Conservation (phyloP, 164 flowering plant genomes). For the Echeveria elegans region DNA sequence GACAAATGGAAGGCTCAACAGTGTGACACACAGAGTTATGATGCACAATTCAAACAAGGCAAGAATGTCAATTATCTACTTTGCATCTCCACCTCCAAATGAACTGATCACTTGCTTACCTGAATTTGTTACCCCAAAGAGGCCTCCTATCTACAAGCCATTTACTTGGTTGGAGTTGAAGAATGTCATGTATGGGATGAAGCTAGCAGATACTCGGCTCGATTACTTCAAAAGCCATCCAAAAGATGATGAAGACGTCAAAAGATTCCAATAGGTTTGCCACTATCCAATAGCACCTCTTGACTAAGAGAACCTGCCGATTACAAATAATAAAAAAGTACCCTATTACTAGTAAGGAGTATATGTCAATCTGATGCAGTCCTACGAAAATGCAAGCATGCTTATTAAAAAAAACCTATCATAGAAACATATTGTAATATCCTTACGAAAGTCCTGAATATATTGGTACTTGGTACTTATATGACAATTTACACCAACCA, state of each 20-base stretch:
- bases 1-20: slow-evolving; percentile 43
- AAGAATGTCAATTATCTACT: slow-evolving; percentile 31
- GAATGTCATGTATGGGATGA: slow-evolving; percentile 19
- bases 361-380: too few species aligned
- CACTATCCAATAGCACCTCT: too few species aligned
- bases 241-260: not conserved
- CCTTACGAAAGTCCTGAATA: too few species aligned
- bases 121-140: slow-evolving; percentile 15
- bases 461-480: too few species aligned
- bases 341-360: too few species aligned
- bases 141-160: slow-evolving; percentile 20
- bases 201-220: slow-evolving; percentile 33
- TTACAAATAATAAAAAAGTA: too few species aligned
- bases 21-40: slow-evolving; percentile 40
- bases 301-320: too few species aligned
- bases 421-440: too few species aligned
- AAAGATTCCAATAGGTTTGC: not conserved
- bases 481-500: too few species aligned
- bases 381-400: too few species aligned
- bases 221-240: slow-evolving; percentile 14
- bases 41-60: slow-evolving; percentile 13
- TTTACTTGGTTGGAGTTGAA: slow-evolving; percentile 55
- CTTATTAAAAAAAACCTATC: too few species aligned
- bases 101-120: slow-evolving; percentile 16
- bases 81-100: slow-evolving; percentile 28